Base-by-base conservation (phyloP, 1,284 basidiomycete genomes). In the Stereum hirsutum region DNA sequence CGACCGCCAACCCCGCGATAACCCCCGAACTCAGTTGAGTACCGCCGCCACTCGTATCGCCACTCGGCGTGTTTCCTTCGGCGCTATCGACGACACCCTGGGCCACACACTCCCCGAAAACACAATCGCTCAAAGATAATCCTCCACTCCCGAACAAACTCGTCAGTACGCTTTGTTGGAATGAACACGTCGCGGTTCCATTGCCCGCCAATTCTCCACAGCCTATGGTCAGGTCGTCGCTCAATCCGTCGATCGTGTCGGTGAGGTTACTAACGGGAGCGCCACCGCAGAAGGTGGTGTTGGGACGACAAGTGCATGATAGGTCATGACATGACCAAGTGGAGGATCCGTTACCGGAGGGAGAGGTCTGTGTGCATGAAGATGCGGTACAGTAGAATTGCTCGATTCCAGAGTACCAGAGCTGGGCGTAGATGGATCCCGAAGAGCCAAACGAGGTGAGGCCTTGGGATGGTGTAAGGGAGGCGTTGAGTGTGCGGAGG, bases 101-200 rank as follows among this genome's bases (percentile, higher is more conserved):
- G 6, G 74, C 62, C 14, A 94, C 79, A 57, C 91, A 95, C 62
- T 96, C 92, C 21, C 92, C 92, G 52, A 85, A 90, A 0, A 63
- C 64, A 60, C 91, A 95, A 0, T 73, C 74, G 40, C 71, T 69
- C 11, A 96, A 65, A 2, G 68, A 57, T 6, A 96, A 74, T 0
- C 91, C 92, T 21, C 60, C 57, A 0, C 70, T 54, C 8, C 90
- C 91, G 51, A 95, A 93, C 2, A 94, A 57, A 5, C 54, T 49
- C 27, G 81, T 62, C 14, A 96, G 65, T 20, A 74, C 64, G 3
- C 58, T 51, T 58, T 94, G 89, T 55, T 85, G 74, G 72, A 96
- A 94, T 7, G 71, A 59, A 60, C 91, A 96, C 3, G 67, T 66
- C 3, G 74, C 72, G 1, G 70, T 69, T 32, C 68, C 65, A 32